A percentile compares a stretch with the other conserved stretches of the same genome.
Evolutionary conservation across 2,329 filamentous ascomycete species (phyloP).

Genomic region (Colletotrichum cuscutae): DNA sequence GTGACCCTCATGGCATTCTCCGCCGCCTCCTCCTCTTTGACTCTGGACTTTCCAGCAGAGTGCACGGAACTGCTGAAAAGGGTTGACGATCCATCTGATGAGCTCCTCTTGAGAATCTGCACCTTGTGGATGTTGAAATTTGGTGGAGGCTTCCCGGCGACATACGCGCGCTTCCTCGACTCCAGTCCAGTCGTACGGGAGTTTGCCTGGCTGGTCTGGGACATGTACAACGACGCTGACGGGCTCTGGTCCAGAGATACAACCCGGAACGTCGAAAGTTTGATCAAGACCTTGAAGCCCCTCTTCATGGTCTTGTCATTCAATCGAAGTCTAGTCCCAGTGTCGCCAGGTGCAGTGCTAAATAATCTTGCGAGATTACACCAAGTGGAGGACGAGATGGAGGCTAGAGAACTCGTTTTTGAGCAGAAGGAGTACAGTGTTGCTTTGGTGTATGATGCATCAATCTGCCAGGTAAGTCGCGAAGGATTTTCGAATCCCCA

Average conservation of each 20-base stretch:
- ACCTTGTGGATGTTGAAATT: background rate
- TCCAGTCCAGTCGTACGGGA: background rate
- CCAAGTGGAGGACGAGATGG: background rate
- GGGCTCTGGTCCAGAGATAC: background rate
- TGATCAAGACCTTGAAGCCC: background rate
- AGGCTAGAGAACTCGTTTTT: slow-evolving; percentile 9
- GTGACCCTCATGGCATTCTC: slow-evolving; percentile 34
- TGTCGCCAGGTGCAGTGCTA: background rate
- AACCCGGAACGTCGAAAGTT: too few relatives aligned
- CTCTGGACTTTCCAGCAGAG: background rate
- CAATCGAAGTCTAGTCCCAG: background rate
- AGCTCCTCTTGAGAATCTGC: background rate
- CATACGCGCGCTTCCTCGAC: slow-evolving; percentile 20
- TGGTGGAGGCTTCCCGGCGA: background rate
- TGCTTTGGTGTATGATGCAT: background rate
- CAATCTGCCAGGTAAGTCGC: background rate
- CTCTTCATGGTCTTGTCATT: background rate
- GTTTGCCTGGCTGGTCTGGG: slow-evolving; percentile 18
- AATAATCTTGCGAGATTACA: background rate
- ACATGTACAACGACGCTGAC: background rate
- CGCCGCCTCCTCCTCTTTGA: background rate
- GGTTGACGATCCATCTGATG: background rate
- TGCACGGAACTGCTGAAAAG: background rate
- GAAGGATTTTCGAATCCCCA: background rate
- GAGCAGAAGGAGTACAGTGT: background rate